phyloP scores from a whole-genome alignment of 768 basidiomycete species.

The Epithele typhae region DNA sequence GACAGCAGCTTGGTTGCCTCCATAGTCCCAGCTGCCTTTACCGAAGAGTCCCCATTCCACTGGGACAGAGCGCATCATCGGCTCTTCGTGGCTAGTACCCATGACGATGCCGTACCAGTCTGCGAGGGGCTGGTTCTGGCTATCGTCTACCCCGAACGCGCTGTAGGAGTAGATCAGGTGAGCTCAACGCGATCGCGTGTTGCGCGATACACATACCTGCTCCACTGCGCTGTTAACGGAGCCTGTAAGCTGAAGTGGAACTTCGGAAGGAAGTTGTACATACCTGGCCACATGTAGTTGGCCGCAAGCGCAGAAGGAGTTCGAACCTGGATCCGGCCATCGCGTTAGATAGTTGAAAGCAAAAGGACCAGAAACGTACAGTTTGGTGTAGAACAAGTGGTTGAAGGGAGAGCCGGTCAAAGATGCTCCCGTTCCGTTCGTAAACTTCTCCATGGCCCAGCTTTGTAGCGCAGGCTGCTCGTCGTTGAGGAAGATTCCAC shows the following conservation, averaged over 20 bases:
- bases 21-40: conserved; percentile 60
- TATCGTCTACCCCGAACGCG: conserved; percentile 56
- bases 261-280: conserved; percentile 1
- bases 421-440: conserved; percentile 51
- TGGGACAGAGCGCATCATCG: conserved; percentile 70
- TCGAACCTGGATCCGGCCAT: conserved; percentile 44
- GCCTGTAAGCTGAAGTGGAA: too few relatives aligned
- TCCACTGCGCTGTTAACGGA: conserved; percentile 29
- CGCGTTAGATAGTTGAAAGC: too few relatives aligned
- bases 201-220: conserved; percentile 30
- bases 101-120: conserved; percentile 66
- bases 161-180: conserved; percentile 11
- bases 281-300: conserved; percentile 67
- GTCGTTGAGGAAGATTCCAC: conserved; percentile 73
- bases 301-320: conserved; percentile 59
- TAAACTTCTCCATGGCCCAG: conserved; percentile 70
- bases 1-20: conserved; percentile 48
- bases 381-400: conserved; percentile 51
- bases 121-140: conserved; percentile 57
- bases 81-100: conserved; percentile 74
- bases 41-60: conserved; percentile 59
- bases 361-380: conserved; percentile 31
- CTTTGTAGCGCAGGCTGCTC: conserved; percentile 69
- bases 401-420: conserved; percentile 58
- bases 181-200: background rate